A percentile compares a stretch with the other conserved stretches of the same genome.
These are phyloP conservation scores for Cryptococcus sp. DNA, from an alignment of 1,284 basidiomycete genomes.

Conservation along the genomic window DNA sequence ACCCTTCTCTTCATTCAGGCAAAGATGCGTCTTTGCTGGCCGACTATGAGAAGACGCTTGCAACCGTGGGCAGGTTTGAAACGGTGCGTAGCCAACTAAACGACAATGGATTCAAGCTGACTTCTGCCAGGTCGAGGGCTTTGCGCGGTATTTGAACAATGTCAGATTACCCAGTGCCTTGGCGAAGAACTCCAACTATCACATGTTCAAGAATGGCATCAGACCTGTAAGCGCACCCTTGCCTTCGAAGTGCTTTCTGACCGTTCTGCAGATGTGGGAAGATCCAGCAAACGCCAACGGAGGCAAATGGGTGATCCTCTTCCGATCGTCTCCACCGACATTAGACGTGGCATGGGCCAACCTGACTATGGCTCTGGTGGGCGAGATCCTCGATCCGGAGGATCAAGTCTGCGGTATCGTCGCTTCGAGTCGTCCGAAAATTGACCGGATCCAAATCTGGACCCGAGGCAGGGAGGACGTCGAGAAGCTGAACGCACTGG, in stretches of 20 bases:
- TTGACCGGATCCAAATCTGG: slow-evolving; percentile 89
- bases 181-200: slow-evolving; percentile 86
- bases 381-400: slow-evolving; percentile 82
- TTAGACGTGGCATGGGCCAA: slow-evolving; percentile 88
- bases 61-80: slow-evolving; percentile 75
- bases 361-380: slow-evolving; percentile 86
- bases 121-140: slow-evolving; percentile 65
- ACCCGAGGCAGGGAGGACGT: slow-evolving; percentile 78
- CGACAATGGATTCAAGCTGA: slow-evolving; percentile 4
- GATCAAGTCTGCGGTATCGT: slow-evolving; percentile 89
- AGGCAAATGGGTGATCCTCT: slow-evolving; percentile 91
- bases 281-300: slow-evolving; percentile 86
- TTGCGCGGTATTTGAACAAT: slow-evolving; percentile 94
- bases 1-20: slow-evolving; percentile 51
- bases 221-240: slow-evolving; percentile 35
- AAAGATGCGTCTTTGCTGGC: slow-evolving; percentile 27
- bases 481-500: slow-evolving; percentile 74
- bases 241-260: background rate
- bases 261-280: slow-evolving; percentile 85
- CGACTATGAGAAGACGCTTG: slow-evolving; percentile 65
- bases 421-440: slow-evolving; percentile 79
- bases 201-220: slow-evolving; percentile 75
- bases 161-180: slow-evolving; percentile 84
- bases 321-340: slow-evolving; percentile 71
- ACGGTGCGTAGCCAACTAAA: slow-evolving; percentile 57